A percentile compares a stretch with the other conserved stretches of the same genome.
phyloP scores from a whole-genome alignment of 73 alveolate genomes.

The Paramecium octaurelia region DNA sequence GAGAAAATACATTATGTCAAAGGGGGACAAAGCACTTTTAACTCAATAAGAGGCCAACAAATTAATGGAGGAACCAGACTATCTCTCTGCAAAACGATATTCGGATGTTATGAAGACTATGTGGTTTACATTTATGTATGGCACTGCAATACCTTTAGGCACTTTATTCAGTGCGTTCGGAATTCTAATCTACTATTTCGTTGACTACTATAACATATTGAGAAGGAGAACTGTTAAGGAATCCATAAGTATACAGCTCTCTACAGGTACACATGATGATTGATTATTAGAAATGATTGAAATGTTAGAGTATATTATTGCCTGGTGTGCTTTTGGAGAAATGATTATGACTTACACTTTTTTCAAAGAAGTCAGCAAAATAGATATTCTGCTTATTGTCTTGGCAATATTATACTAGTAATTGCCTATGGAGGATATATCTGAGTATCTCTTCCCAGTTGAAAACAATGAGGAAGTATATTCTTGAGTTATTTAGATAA shows the following conservation, averaged over 20 bases:
- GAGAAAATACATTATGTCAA: conserved; percentile 9
- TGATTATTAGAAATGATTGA: conserved; percentile 56
- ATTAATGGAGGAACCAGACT: conserved; percentile 57
- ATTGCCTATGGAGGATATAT: conserved; percentile 59
- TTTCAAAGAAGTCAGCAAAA: conserved; percentile 24
- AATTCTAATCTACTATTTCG: conserved; percentile 38
- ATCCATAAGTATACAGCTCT: conserved; percentile 41
- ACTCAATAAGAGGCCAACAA: conserved; percentile 61
- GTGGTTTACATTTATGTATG: conserved; percentile 65
- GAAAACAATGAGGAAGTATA: conserved; percentile 52
- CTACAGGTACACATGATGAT: background rate
- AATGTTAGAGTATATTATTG: conserved; percentile 38
- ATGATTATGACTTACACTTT: conserved; percentile 39
- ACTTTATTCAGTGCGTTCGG: conserved; percentile 45
- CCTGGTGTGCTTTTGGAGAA: conserved; percentile 55
- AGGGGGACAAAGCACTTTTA: conserved; percentile 19
- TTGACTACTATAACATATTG: conserved; percentile 51
- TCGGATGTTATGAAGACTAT: conserved; percentile 63
- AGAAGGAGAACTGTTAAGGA: conserved; percentile 61
- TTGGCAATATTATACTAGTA: conserved; percentile 44
- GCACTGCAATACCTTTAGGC: conserved; percentile 58
- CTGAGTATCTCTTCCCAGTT: conserved; percentile 45
- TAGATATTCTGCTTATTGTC: background rate
- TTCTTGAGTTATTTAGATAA: background rate
- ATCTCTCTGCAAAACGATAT: conserved; percentile 58